A percentile compares a stretch with the other conserved stretches of the same genome.
Conservation (phyloP, 768 basidiomycete genomes). For the Mycena capillaripes region DNA sequence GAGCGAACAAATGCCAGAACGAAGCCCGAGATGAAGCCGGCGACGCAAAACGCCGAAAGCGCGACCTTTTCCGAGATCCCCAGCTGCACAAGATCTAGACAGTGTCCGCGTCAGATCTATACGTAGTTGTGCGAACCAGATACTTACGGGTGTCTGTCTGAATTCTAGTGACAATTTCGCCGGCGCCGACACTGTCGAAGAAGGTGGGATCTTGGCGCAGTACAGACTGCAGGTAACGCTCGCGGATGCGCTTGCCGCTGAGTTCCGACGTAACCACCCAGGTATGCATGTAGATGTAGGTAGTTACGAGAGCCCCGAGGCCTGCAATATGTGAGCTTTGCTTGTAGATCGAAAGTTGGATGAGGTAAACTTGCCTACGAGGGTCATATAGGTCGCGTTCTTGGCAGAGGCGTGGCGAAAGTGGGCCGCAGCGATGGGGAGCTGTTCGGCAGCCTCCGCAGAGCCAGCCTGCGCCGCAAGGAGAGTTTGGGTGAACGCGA, state of each 20-base stretch:
- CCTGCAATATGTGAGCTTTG: conserved; percentile 1
- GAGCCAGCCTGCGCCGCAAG: conserved; percentile 39
- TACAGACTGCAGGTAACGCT: conserved; percentile 81
- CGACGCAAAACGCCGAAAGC: conserved; percentile 69
- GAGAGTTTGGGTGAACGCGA: conserved; percentile 62
- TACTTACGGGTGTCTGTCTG: conserved; percentile 86
- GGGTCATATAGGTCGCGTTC: conserved; percentile 75
- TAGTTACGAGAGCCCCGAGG: conserved; percentile 79
- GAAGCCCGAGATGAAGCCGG: conserved; percentile 87
- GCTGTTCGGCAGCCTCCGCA: conserved; percentile 41
- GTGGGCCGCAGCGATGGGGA: conserved; percentile 54
- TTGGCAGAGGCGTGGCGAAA: conserved; percentile 68
- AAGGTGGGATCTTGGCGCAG: conserved; percentile 90
- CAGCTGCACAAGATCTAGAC: conserved; percentile 85
- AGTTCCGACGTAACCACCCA: conserved; percentile 86
- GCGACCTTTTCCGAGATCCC: conserved; percentile 95
- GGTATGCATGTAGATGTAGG: conserved; percentile 77
- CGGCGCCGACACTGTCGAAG: conserved; percentile 94
- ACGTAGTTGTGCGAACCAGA: no score
- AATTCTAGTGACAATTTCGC: conserved; percentile 94
- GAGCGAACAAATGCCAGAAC: conserved; percentile 75
- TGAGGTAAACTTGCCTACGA: conserved; percentile 60
- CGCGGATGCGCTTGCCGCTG: conserved; percentile 86
- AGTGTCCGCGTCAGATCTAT: neutral
- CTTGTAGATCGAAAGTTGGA: neutral